phyloP scores from a whole-genome alignment of 2,329 filamentous ascomycete species.

The Alternaria incomplexa region DNA sequence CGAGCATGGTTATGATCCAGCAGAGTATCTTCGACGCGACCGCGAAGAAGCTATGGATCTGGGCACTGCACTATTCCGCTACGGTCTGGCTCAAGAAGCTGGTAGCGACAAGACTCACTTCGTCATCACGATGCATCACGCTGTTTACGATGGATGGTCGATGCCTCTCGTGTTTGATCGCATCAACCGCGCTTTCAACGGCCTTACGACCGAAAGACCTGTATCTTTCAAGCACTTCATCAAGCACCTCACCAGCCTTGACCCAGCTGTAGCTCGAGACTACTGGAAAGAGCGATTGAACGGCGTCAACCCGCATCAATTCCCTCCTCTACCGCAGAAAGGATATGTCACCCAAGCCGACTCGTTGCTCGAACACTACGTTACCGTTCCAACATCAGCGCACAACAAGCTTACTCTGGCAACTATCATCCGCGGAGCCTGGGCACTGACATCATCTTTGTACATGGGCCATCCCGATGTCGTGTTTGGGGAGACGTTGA shows the following conservation, averaged over 20 bases:
- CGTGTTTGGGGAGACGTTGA: conserved; percentile 66
- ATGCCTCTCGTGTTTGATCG: conserved; percentile 46
- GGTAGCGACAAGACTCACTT: conserved; percentile 47
- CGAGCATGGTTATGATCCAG: conserved; percentile 34
- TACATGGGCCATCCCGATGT: conserved; percentile 62
- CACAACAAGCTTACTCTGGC: conserved; percentile 55
- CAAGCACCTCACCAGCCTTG: conserved; percentile 53
- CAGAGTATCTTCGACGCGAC: conserved; percentile 45
- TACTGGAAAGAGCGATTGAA: conserved; percentile 58
- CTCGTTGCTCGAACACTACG: conserved; percentile 59
- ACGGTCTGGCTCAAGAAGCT: conserved; percentile 40
- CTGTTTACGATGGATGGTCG: conserved; percentile 59
- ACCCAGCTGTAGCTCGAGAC: conserved; percentile 49
- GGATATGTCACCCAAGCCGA: conserved; percentile 57
- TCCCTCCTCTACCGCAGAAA: conserved; percentile 55
- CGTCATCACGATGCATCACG: conserved; percentile 59
- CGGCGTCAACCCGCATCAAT: conserved; percentile 56
- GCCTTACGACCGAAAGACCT: conserved; percentile 31
- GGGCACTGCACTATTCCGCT: conserved; percentile 48
- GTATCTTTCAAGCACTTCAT: conserved; percentile 57
- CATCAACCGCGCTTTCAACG: conserved; percentile 40
- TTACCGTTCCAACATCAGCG: conserved; percentile 39
- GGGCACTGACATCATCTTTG: conserved; percentile 63
- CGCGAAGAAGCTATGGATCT: conserved; percentile 47
- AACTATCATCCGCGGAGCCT: conserved; percentile 64